Conservation (phyloP, 2,329 filamentous ascomycete genomes). For the Colletotrichum tropicale region DNA sequence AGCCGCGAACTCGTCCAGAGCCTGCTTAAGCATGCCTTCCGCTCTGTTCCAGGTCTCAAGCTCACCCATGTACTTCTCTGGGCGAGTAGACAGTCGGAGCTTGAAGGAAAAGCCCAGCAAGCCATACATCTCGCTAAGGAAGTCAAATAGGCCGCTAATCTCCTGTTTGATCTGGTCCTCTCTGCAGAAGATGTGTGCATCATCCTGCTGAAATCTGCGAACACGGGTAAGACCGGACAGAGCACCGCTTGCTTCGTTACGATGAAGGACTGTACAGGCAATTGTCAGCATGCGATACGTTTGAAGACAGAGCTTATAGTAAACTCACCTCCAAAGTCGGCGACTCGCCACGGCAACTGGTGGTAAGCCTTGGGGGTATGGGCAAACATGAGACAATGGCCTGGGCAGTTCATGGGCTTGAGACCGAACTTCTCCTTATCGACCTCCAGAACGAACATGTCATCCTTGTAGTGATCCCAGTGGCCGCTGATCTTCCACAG, state of each 20-base stretch:
- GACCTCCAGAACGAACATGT: slow-evolving; percentile 72
- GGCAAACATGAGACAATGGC: slow-evolving; percentile 87
- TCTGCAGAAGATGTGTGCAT: slow-evolving; percentile 94
- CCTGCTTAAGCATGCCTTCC: slow-evolving; percentile 78
- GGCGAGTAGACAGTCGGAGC: slow-evolving; percentile 89
- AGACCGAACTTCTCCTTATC: slow-evolving; percentile 81
- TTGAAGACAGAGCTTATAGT: background rate
- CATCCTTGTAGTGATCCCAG: slow-evolving; percentile 90
- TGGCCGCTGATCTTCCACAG: slow-evolving; percentile 96
- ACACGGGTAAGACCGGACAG: slow-evolving; percentile 91
- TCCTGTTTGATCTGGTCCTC: slow-evolving; percentile 77
- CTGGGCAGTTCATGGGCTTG: slow-evolving; percentile 99
- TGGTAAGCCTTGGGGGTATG: slow-evolving; percentile 85
- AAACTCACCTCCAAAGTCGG: slow-evolving; percentile 81
- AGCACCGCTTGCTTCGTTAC: slow-evolving; percentile 94
- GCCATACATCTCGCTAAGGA: slow-evolving; percentile 75
- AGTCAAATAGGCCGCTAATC: slow-evolving; percentile 86
- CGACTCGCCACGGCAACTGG: slow-evolving; percentile 89
- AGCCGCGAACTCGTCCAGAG: slow-evolving; percentile 75
- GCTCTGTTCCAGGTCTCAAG: slow-evolving; percentile 88
- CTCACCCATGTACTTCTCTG: slow-evolving; percentile 87
- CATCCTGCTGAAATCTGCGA: slow-evolving; percentile 93
- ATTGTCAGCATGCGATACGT: background rate
- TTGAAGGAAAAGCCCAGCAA: slow-evolving; percentile 77
- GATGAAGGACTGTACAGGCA: slow-evolving; percentile 63